phyloP scores from a whole-genome alignment of 352 stramenopile species.

The Globisporangium abappressorium region DNA sequence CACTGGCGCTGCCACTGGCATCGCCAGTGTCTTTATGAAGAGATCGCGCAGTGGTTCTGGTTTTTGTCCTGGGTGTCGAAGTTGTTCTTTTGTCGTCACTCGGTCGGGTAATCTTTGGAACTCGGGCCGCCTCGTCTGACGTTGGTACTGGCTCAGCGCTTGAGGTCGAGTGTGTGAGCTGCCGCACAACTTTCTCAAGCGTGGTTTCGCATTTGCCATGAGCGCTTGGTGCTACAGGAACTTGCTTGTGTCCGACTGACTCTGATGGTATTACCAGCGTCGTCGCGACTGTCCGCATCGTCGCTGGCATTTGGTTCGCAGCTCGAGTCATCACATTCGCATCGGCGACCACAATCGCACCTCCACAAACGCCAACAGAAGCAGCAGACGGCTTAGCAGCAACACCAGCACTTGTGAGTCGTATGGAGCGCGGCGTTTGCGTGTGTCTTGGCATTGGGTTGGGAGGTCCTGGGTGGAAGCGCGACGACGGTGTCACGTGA shows the following conservation, averaged over 20 bases:
- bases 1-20: background rate
- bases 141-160: background rate
- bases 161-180: background rate
- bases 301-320: background rate
- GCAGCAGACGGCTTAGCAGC: background rate
- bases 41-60: background rate
- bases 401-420: too few relatives aligned
- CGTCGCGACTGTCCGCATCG: background rate
- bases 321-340: too few relatives aligned
- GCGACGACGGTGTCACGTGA: background rate
- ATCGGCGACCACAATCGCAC: background rate
- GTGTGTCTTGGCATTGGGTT: background rate
- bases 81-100: background rate
- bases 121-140: background rate
- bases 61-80: background rate
- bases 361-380: background rate
- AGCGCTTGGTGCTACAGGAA: too few relatives aligned
- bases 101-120: background rate
- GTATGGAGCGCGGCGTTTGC: background rate
- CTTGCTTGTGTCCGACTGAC: background rate
- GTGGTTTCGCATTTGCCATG: background rate
- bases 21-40: background rate
- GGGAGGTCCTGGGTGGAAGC: background rate
- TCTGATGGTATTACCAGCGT: background rate
- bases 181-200: background rate